Percentiles rank a stretch among this genome's conserved stretches.
Conservation (phyloP, 768 basidiomycete species). For the Hortiboletus campestris region DNA sequence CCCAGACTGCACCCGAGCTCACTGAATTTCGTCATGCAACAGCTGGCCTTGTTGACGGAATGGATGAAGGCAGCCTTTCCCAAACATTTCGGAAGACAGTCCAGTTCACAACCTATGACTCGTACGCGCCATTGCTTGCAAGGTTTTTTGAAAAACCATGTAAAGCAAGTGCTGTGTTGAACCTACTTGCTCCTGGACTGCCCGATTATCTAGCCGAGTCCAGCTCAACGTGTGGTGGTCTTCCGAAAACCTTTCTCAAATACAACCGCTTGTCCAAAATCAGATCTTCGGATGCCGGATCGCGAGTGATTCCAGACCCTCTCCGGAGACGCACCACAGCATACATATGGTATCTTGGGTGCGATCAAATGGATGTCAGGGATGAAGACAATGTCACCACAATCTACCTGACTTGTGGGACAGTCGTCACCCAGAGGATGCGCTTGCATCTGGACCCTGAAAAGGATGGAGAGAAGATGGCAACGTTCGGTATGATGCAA, state of each 20-base stretch:
- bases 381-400: background rate
- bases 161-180: background rate
- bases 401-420: background rate
- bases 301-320: background rate
- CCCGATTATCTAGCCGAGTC: conserved; percentile 19
- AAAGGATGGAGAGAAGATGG: conserved; percentile 10
- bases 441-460: background rate
- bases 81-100: conserved; percentile 12
- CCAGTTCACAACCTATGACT: conserved; percentile 11
- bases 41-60: background rate
- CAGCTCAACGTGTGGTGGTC: conserved; percentile 18
- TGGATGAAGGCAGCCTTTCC: background rate
- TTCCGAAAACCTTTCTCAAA: conserved; percentile 10
- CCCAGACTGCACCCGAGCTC: conserved; percentile 4
- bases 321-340: conserved; percentile 5
- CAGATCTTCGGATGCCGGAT: background rate
- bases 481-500: background rate
- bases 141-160: conserved; percentile 5
- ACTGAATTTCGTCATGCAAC: background rate
- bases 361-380: background rate
- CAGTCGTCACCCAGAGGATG: background rate
- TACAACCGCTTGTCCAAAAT: conserved; percentile 1
- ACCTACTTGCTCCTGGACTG: conserved; percentile 18
- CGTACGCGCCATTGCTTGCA: conserved; percentile 14
- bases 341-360: background rate